phyloP scores from a whole-genome alignment of 768 basidiomycete species.

The Termitomyces sp. region DNA sequence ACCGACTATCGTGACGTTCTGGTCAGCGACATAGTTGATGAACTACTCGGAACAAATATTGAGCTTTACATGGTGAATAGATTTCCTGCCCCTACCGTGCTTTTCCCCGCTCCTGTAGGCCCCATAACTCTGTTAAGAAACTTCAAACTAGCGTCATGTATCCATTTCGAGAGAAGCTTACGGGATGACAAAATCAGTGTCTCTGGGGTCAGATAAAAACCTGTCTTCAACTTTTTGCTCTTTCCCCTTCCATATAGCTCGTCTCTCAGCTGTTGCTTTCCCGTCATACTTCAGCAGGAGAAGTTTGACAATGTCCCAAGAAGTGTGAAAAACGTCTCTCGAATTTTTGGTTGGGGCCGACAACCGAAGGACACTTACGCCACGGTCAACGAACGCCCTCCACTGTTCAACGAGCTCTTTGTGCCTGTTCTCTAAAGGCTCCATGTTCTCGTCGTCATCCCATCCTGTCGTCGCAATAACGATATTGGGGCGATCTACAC shows the following conservation, averaged over 20 bases:
- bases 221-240: constrained; percentile 8
- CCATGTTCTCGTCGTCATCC: background rate
- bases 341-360: constrained; percentile 1
- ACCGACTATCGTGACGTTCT: constrained; percentile 1
- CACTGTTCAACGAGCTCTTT: constrained; percentile 8
- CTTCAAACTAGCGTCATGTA: background rate
- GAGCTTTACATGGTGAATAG: background rate
- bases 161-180: background rate
- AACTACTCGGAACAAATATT: constrained; percentile 1
- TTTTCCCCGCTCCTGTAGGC: constrained; percentile 11
- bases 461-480: constrained; percentile 8
- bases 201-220: constrained; percentile 4
- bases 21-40: constrained; percentile 7
- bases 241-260: constrained; percentile 6
- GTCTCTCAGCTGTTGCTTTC: background rate
- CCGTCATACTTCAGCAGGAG: constrained; percentile 6
- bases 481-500: constrained; percentile 3
- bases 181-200: constrained; percentile 9
- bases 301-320: constrained; percentile 8
- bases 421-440: constrained; percentile 1
- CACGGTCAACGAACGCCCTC: constrained; percentile 10
- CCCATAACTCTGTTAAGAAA: constrained; percentile 7
- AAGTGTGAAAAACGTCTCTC: constrained; percentile 3
- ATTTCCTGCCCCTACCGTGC: constrained; percentile 2
- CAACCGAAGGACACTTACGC: constrained; percentile 9